Evolutionary conservation across 805 yeast genomes (phyloP).

Genomic region (Hanseniaspora osmophila): DNA sequence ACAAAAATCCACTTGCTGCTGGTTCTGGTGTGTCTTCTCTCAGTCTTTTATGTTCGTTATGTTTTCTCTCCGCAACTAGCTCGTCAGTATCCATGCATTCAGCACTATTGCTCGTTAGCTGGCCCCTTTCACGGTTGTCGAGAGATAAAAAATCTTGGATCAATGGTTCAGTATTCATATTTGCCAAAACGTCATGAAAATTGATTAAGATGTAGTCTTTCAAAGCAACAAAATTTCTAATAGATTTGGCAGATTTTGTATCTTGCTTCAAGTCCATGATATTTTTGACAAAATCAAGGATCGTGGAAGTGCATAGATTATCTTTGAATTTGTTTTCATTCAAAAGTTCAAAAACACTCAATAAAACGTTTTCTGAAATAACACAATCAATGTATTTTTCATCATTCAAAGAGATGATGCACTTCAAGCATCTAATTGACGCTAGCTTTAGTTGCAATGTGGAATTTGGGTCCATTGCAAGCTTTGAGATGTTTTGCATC

Average conservation of each 20-base stretch:
- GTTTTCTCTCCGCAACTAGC: no score
- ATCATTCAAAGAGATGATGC: slow-evolving; percentile 48
- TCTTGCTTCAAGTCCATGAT: slow-evolving; percentile 2
- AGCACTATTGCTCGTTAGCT: no score
- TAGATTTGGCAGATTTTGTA: slow-evolving; percentile 16
- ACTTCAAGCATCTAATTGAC: slow-evolving; percentile 55
- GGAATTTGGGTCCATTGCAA: slow-evolving; percentile 27
- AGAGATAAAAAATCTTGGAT: not conserved
- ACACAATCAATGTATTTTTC: slow-evolving; percentile 43
- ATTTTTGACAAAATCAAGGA: slow-evolving; percentile 49
- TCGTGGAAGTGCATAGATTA: slow-evolving; percentile 59
- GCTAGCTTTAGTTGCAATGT: slow-evolving; percentile 44
- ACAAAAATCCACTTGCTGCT: no score
- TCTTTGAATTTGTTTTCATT: slow-evolving; percentile 34
- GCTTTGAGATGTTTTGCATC: slow-evolving; percentile 37
- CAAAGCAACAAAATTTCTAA: slow-evolving; percentile 3
- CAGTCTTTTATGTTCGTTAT: not conserved
- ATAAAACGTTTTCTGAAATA: slow-evolving; percentile 38
- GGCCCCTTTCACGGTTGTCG: not conserved
- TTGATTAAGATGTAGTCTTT: not conserved
- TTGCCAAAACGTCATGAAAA: not conserved
- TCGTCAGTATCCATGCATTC: no score
- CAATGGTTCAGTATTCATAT: not conserved
- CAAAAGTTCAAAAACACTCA: slow-evolving; percentile 35
- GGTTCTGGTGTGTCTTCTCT: not conserved